Evolutionary conservation across 208 protist species (phyloP).

Genomic region (Tritrichomonas foetus): DNA sequence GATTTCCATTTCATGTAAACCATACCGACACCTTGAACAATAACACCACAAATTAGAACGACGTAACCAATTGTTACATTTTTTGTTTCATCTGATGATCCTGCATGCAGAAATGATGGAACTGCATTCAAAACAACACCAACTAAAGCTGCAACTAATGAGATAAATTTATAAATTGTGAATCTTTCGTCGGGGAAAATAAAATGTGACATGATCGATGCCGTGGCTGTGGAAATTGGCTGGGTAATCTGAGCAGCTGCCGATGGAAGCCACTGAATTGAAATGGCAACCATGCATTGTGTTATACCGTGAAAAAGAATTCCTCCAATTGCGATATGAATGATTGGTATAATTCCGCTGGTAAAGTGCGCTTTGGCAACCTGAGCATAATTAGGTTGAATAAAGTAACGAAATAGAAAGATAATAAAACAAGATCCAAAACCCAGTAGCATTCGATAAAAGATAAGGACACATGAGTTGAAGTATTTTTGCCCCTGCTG

Average conservation of each 20-base stretch:
- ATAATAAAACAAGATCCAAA: neutral
- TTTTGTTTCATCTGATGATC: neutral
- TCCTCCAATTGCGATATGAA: neutral
- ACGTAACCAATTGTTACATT: neutral
- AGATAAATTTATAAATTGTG: neutral
- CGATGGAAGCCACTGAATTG: neutral
- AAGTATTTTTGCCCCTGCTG: conserved; percentile 11
- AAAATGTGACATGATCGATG: neutral
- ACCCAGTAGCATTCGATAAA: neutral
- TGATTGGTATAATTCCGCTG: conserved; percentile 1
- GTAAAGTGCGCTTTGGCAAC: neutral
- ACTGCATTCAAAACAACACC: neutral
- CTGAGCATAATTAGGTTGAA: neutral
- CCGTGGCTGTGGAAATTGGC: neutral
- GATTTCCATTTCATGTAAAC: conserved; percentile 15
- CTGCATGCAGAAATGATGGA: neutral
- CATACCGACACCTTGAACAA: neutral
- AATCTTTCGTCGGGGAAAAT: conserved; percentile 2
- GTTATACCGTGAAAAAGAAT: neutral
- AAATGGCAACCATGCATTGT: neutral
- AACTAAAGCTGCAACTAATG: neutral
- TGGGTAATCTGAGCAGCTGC: neutral
- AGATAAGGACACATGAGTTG: neutral
- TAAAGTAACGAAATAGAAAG: no score
- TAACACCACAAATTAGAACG: neutral